A percentile compares a stretch with the other conserved stretches of the same genome.
phyloP scores from a whole-genome alignment of 257 asterid genomes.

The Primulina tabacum region DNA sequence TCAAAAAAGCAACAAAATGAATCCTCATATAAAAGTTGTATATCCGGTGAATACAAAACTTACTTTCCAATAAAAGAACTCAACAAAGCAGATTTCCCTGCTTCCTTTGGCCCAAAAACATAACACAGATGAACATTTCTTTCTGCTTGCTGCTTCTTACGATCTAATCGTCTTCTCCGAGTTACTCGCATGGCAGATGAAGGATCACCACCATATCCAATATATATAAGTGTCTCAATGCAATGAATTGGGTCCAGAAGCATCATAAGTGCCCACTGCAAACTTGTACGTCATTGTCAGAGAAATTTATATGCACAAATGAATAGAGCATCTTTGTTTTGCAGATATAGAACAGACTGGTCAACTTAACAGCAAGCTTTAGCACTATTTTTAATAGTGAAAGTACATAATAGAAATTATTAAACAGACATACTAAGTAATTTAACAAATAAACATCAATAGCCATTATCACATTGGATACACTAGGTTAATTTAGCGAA shows the following conservation, averaged over 20 bases:
- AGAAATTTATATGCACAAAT: slow-evolving; percentile 7
- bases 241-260: slow-evolving; percentile 84
- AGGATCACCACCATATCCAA: slow-evolving; percentile 89
- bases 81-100: slow-evolving; percentile 84
- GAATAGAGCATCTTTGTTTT: slow-evolving; percentile 2
- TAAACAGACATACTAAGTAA: background rate
- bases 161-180: slow-evolving; percentile 86
- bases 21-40: slow-evolving; percentile 8
- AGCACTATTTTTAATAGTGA: slow-evolving; percentile 2
- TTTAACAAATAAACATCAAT: background rate
- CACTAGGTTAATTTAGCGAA: background rate
- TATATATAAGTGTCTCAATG: slow-evolving; percentile 76
- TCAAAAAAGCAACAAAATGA: background rate
- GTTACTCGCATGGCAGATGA: slow-evolving; percentile 75
- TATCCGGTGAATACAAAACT: slow-evolving; percentile 18
- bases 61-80: slow-evolving; percentile 85
- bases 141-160: slow-evolving; percentile 82
- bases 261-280: slow-evolving; percentile 95
- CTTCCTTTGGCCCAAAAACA: slow-evolving; percentile 89
- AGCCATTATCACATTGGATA: background rate
- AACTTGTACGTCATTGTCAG: slow-evolving; percentile 20
- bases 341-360: slow-evolving; percentile 9
- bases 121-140: slow-evolving; percentile 81
- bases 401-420: slow-evolving; percentile 2
- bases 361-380: background rate